Base-by-base conservation (phyloP, 768 basidiomycete species). In the Serpula lacrymans region DNA sequence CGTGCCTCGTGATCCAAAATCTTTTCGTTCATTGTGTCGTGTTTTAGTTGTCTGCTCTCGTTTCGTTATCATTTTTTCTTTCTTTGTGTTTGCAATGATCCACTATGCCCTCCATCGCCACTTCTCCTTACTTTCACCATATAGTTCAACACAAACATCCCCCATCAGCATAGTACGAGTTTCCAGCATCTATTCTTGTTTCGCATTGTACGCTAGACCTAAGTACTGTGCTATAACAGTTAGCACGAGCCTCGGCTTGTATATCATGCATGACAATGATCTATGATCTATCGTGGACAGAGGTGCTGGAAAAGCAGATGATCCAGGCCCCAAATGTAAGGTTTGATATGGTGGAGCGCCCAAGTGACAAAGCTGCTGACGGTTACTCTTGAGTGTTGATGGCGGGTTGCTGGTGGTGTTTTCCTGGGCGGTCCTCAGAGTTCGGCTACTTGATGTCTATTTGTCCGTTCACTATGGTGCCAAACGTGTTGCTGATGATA, bases 131-230 rank as follows among this genome's bases (percentile, higher is more conserved):
- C 45, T 41, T 42, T 52, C 34, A 41, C 41, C 40, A 46, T 39
- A 46, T 41, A 41, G 43, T 46, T 58, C 37, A 48, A 46, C 48
- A 47, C 52, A 50, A 52, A 48, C 60, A 59, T 57, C 47, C 52
- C 39, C 27, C 53, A 58, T 47, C 48, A 49, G 53, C 59, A 59
- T 61, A 39, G n/a, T n/a, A n/a, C n/a, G n/a, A 50, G 41, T 39
- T 45, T 36, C 22, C 37, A 20, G 16, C 41, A 36, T 39, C 40
- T 36, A 45, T 51, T 48, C 37, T 52, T 51, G 40, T 55, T 53
- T 46, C 58, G 69, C 68, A 72, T 58, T 76, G 72, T 76, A 77
- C 61, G 57, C 51, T 69, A 63, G 58, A 55, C 50, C 71, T 68
- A 65, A 34, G 34, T 38, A 48, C 58, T 49, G 33, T 39, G 35